A percentile compares a stretch with the other conserved stretches of the same genome.
These are phyloP conservation scores for Lotmaria passim DNA, from an alignment of 208 protist genomes.

Conservation along the genomic window DNA sequence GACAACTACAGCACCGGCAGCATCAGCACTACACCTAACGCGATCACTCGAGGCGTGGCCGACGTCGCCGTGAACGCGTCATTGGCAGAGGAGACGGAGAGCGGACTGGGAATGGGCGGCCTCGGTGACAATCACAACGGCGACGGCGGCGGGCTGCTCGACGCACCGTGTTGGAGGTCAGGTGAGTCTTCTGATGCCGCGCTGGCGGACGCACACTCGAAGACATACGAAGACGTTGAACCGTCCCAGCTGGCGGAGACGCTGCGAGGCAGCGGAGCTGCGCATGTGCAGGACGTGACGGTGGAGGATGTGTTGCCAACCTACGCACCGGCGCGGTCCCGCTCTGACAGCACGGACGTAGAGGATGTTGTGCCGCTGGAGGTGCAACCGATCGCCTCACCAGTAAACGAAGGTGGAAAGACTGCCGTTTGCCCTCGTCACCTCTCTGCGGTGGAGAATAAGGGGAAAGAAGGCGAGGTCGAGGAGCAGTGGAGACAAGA, in stretches of 20 bases:
- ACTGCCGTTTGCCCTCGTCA: no score
- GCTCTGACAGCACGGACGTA: conserved; percentile 22
- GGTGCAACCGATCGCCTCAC: background rate
- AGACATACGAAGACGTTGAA: conserved; percentile 12
- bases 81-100: background rate
- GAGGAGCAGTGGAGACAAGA: no score
- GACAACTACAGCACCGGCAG: background rate
- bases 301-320: no score
- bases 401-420: no score
- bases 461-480: no score
- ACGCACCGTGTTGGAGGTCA: background rate
- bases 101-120: background rate
- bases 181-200: no score
- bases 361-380: conserved; percentile 35
- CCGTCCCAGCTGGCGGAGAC: conserved; percentile 2
- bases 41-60: background rate
- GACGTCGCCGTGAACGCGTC: background rate
- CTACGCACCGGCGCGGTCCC: conserved; percentile 8
- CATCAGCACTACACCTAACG: background rate
- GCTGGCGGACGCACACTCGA: background rate
- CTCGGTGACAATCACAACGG: background rate
- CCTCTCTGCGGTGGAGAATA: no score
- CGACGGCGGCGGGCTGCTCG: background rate
- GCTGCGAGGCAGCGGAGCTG: background rate
- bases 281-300: background rate